Percentiles rank a stretch among this genome's conserved stretches.
Conservation (phyloP, 768 basidiomycete genomes). For the Clitopilus hobsonii region DNA sequence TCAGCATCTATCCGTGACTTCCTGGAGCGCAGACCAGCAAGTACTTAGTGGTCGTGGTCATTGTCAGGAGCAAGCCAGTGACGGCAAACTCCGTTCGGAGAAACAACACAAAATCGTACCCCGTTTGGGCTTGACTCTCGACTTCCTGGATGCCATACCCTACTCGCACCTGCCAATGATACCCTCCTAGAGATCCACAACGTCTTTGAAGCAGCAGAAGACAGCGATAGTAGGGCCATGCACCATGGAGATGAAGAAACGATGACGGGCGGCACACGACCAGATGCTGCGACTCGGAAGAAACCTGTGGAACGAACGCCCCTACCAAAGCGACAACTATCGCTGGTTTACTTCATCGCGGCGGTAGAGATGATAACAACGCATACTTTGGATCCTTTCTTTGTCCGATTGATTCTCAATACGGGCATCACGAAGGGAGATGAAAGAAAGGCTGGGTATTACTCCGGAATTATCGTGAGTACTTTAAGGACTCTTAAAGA, state of each 20-base stretch:
- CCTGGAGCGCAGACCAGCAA: too few relatives aligned
- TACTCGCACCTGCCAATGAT: too few relatives aligned
- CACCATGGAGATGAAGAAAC: neutral
- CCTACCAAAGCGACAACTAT: conserved; percentile 30
- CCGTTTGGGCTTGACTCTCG: neutral
- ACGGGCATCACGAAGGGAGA: conserved; percentile 39
- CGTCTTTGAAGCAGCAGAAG: too few relatives aligned
- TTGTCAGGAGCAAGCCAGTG: too few relatives aligned
- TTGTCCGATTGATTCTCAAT: conserved; percentile 35
- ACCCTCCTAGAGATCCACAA: neutral
- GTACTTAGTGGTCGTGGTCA: too few relatives aligned
- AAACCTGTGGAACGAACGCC: conserved; percentile 11
- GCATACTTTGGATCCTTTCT: conserved; percentile 39
- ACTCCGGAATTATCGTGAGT: conserved; percentile 37
- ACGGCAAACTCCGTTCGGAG: neutral
- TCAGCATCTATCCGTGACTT: too few relatives aligned
- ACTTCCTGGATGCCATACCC: neutral
- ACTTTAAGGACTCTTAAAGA: conserved; percentile 17
- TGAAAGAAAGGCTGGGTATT: conserved; percentile 37
- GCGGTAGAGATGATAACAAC: conserved; percentile 22
- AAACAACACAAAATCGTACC: neutral
- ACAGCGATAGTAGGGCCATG: neutral
- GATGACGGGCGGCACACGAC: conserved; percentile 22
- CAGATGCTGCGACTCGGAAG: conserved; percentile 39
- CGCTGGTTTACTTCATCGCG: conserved; percentile 27